Percentiles rank a stretch among this genome's conserved stretches.
Evolutionary conservation across 148 eudicot species (phyloP).

Genomic region (Euryodendron excelsum): DNA sequence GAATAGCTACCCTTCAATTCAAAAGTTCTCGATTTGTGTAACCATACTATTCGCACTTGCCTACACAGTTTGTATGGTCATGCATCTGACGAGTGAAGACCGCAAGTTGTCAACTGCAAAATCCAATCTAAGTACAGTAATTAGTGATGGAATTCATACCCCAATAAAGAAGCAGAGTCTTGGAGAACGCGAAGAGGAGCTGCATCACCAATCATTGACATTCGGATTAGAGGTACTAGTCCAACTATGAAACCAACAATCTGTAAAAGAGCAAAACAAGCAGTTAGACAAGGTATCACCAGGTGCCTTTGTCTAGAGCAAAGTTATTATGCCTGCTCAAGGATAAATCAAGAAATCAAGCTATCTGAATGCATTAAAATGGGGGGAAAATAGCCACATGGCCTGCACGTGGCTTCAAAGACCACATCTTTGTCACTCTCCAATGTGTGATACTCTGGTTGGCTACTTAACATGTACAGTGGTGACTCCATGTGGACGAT

Average conservation of each 20-base stretch:
- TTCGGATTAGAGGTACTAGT: conserved; percentile 45
- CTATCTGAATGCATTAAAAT: not conserved
- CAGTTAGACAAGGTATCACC: conserved; percentile 9
- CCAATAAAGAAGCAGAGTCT: conserved; percentile 57
- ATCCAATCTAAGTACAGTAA: not conserved
- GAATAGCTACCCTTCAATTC: not conserved
- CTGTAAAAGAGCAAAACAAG: conserved; percentile 28
- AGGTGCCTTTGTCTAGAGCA: not conserved
- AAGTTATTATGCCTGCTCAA: not conserved
- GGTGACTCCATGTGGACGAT: not conserved
- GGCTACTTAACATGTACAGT: not conserved
- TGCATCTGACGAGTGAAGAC: not conserved
- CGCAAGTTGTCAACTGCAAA: not conserved
- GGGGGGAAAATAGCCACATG: too few species aligned
- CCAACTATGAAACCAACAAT: conserved; percentile 70
- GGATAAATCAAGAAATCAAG: not conserved
- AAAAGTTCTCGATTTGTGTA: not conserved
- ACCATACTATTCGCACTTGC: not conserved
- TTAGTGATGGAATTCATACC: conserved; percentile 35
- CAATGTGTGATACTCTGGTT: not conserved
- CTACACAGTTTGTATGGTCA: not conserved
- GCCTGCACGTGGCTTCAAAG: too few species aligned
- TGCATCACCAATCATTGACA: conserved; percentile 48
- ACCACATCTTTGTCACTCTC: not conserved
- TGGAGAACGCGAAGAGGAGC: conserved; percentile 79